Evolutionary conservation across 768 basidiomycete genomes (phyloP), one percentile per base, ranked within the genome.

Genomic region (Hemileccinum impolitum): DNA sequence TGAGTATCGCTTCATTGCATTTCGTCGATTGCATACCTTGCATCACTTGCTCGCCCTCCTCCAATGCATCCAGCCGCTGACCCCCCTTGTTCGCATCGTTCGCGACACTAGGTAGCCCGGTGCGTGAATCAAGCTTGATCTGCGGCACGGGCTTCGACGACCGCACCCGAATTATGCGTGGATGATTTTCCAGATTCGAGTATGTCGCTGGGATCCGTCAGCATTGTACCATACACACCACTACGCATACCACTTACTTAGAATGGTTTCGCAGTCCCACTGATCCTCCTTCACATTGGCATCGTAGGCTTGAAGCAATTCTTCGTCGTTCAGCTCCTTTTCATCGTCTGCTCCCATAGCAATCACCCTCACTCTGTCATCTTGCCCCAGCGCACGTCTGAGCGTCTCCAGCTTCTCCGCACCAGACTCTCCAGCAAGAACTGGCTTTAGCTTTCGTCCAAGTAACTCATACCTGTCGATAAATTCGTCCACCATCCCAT

Each of bases 101-200:
- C 25, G 49, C 56, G 23, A 87, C 71, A 25, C 72, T 65, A 3
- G 92, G 93, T 9, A 94, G 70, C 3, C 91, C 92, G 0, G 88
- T 92, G 55, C 79, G 84, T 1, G 82, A 75, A 62, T 95, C 85
- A 25, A 94, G 71, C 25, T 67, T 61, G 54, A 94, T 90, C 65
- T 80, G 86, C 0, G 84, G 74, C 0, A 78, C 75, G 18, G 72
- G 69, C 59, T 72, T 76, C 35, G 69, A 61, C 51, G 81, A 76
- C 30, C 84, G 74, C 17, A 84, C 81, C 21, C 82, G 79, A 50
- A 99, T 94, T 28, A 96, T 72, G 9, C 86, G 81, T 0, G 96
- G 96, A 64, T 98, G 96, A 61, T 99, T 99, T 65, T 96, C 96
- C 7, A 97, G 75, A 62, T 96, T 99, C n/a, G 92, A 87, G 64